Percentiles rank a stretch among this genome's conserved stretches.
Conservation (phyloP, 306 rosid species). For the Rosa multiflora region DNA sequence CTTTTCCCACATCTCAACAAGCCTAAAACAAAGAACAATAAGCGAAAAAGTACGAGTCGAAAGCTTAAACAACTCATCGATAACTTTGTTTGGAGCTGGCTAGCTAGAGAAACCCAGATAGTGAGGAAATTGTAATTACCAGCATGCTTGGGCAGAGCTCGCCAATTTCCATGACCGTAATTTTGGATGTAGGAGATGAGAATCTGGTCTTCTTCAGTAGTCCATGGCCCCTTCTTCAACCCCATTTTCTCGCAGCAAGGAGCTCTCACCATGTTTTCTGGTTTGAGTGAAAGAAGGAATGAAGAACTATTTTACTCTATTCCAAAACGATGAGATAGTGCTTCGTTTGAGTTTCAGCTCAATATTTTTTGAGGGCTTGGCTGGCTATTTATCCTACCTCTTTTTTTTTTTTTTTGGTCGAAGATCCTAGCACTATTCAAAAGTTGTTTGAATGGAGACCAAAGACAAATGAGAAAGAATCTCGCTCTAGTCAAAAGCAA, state of each 20-base stretch:
- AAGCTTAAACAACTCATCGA: background rate
- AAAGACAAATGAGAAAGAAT: conserved; percentile 13
- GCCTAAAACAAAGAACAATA: conserved; percentile 41
- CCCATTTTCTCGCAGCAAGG: conserved; percentile 98
- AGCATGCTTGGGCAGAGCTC: conserved; percentile 95
- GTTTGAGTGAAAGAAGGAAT: background rate
- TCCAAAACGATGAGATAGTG: background rate
- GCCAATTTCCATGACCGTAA: conserved; percentile 88
- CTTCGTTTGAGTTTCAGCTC: background rate
- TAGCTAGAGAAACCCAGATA: background rate
- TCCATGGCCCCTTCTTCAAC: conserved; percentile 91
- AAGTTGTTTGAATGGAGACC: conserved; percentile 25
- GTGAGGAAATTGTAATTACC: conserved; percentile 36
- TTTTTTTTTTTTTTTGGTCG: no score
- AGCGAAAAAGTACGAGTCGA: conserved; percentile 1
- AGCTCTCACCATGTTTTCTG: conserved; percentile 73
- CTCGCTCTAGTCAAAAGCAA: conserved; percentile 19
- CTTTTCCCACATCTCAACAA: conserved; percentile 93
- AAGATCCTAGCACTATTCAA: conserved; percentile 16
- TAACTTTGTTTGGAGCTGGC: background rate
- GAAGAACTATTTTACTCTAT: background rate
- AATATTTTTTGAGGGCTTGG: conserved; percentile 1
- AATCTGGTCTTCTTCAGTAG: conserved; percentile 76
- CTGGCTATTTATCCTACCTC: conserved; percentile 43
- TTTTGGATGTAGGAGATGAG: conserved; percentile 53